Conservation (phyloP, 129 eudicot genomes). For the Erigeron canadensis region DNA sequence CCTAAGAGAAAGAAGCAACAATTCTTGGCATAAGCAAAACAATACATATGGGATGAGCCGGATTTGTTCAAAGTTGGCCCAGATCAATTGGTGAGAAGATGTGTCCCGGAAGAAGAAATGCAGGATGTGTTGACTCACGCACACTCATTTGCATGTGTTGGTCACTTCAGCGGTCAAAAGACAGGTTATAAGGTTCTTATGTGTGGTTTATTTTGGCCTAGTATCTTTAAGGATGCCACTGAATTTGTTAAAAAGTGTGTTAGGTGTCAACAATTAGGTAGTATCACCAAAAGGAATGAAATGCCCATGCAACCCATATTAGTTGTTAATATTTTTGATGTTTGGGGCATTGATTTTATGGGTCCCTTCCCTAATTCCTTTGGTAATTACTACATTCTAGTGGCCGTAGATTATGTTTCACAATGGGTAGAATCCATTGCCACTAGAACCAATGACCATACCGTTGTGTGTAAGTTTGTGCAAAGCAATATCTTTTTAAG, state of each 20-base stretch:
- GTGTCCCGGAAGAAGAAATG: background rate
- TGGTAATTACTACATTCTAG: background rate
- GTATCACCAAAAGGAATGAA: background rate
- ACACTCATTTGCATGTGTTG: background rate
- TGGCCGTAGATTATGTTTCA: background rate
- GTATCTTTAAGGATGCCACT: conserved; percentile 5
- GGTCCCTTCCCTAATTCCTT: background rate
- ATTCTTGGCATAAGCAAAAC: background rate
- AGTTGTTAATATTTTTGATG: background rate
- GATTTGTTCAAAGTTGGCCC: background rate
- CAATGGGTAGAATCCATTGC: background rate
- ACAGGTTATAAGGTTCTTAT: background rate
- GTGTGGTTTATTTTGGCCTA: background rate
- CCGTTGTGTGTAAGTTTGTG: background rate
- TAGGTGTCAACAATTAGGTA: background rate
- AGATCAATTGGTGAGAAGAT: background rate
- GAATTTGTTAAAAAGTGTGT: background rate
- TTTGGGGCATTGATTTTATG: conserved; percentile 9
- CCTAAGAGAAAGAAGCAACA: background rate
- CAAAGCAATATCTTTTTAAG: background rate
- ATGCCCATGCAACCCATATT: background rate
- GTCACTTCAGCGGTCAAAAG: background rate
- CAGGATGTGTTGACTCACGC: background rate
- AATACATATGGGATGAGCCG: background rate
- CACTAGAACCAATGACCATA: background rate